Conservation (phyloP, 192 early-diverging fungal species). For the Spizellomyces sp. region DNA sequence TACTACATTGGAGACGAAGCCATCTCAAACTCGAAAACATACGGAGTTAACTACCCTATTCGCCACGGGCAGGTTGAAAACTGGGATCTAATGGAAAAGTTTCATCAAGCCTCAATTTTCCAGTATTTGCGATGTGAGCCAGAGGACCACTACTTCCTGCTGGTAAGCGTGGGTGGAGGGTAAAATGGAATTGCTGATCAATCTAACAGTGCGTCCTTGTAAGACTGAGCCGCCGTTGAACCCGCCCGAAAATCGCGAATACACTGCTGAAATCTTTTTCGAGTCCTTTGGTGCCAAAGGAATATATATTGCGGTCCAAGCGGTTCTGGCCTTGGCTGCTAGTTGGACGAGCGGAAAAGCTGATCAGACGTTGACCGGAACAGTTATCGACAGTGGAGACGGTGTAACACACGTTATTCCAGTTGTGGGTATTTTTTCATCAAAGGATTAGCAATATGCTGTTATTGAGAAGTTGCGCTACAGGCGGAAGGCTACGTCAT, state of each 20-base stretch:
- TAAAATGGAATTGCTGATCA: neutral
- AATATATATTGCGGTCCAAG: slow-evolving; percentile 99
- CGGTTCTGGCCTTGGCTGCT: slow-evolving; percentile 95
- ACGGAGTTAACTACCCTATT: slow-evolving; percentile 88
- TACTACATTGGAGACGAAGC: slow-evolving; percentile 98
- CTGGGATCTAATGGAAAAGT: slow-evolving; percentile 99
- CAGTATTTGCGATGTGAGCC: slow-evolving; percentile 98
- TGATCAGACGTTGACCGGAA: slow-evolving; percentile 92
- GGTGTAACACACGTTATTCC: slow-evolving; percentile 99
- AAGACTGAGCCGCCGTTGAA: slow-evolving; percentile 98
- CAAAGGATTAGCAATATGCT: too few species aligned
- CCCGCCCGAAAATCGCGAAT: slow-evolving; percentile 97
- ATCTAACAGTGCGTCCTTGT: neutral
- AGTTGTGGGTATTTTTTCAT: slow-evolving; percentile 62
- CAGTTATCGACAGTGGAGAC: slow-evolving; percentile 97
- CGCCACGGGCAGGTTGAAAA: slow-evolving; percentile 98
- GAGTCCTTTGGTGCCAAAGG: slow-evolving; percentile 98
- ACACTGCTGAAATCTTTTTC: slow-evolving; percentile 99
- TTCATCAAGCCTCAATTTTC: slow-evolving; percentile 98
- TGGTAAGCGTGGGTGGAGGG: slow-evolving; percentile 55
- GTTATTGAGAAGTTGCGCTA: neutral
- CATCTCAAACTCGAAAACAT: slow-evolving; percentile 83
- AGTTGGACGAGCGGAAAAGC: slow-evolving; percentile 88
- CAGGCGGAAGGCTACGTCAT: slow-evolving; percentile 98
- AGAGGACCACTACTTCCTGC: slow-evolving; percentile 95